Evolutionary conservation across 345 rosid species (phyloP), one percentile per base, ranked within the genome.

Genomic region (Syzygium grande): DNA sequence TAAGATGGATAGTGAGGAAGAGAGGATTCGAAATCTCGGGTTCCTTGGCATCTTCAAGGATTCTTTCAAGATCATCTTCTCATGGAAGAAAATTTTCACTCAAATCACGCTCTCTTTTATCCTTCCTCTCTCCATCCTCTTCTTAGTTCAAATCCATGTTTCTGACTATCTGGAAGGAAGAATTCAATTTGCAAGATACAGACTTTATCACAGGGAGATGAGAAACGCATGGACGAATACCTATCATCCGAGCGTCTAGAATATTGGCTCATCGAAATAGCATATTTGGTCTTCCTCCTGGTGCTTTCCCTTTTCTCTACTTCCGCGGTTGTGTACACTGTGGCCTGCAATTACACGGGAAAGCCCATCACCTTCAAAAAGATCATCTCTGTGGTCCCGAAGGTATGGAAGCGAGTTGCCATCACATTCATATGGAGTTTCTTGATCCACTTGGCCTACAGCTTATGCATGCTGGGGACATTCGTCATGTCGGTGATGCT

Each of bases 371-470:
- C 87, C 23, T 93, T 89, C 88, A 88, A 43, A 52, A 92, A 91
- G 79, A 92, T 91, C 87, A 89, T 89, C 29, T 87, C 89, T 13
- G 93, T 92, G 6, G 92, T 92, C 16, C 94, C 94, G 1, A 91
- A 88, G 87, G 93, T 93, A 9, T 94, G 95, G 96, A 94, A 92
- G 88, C 89, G 95, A n/a, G 90, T 93, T 10, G 49, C 92, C 58
- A 77, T 90, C 61, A 94, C 95, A 8, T 91, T 92, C 83, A 51
- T 93, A 5, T 90, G 92, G 88, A 91, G 85, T 46, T 93, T 91
- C 79, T 63, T 14, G 11, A 59, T 90, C 52, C 5, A 86, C 30
- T 78, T 93, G 27, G 79, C 34, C 13, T 91, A 92, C 73, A 38
- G 90, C 88, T 0, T 90, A 3, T 84, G 89, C 15, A 85, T 92